A percentile compares a stretch with the other conserved stretches of the same genome.
Conservation (phyloP, 495 filamentous ascomycete genomes). For the Neurospora sp. region DNA sequence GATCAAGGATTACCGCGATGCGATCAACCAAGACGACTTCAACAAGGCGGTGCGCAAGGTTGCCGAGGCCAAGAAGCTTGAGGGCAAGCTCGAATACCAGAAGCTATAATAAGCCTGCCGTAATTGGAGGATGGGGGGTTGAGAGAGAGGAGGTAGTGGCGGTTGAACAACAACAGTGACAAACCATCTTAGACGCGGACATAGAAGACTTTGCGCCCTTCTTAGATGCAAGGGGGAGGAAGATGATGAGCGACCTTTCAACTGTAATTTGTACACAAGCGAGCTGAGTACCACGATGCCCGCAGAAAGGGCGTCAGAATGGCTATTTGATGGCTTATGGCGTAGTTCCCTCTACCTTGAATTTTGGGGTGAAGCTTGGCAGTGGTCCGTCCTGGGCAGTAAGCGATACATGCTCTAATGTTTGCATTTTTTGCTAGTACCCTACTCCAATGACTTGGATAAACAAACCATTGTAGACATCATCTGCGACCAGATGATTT, state of each 20-base stretch:
- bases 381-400: not conserved
- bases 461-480: not conserved
- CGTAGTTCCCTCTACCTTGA: not conserved
- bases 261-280: not conserved
- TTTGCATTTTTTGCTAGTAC: too few relatives aligned
- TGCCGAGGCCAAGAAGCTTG: slow-evolving; percentile 93
- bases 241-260: not conserved
- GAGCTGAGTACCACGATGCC: not conserved
- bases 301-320: not conserved
- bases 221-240: not conserved
- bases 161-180: not conserved
- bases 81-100: slow-evolving; percentile 96
- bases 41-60: slow-evolving; percentile 97
- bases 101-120: slow-evolving; percentile 57
- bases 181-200: not conserved
- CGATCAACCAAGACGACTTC: slow-evolving; percentile 97
- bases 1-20: slow-evolving; percentile 93
- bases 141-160: not conserved
- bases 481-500: not conserved
- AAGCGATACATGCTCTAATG: not conserved
- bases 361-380: not conserved
- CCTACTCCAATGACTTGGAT: not conserved
- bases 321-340: not conserved
- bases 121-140: not conserved
- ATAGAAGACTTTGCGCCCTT: not conserved